These are phyloP conservation scores for Aphanomyces euteiches DNA, from an alignment of 352 stramenopile genomes.

Conservation along the genomic window DNA sequence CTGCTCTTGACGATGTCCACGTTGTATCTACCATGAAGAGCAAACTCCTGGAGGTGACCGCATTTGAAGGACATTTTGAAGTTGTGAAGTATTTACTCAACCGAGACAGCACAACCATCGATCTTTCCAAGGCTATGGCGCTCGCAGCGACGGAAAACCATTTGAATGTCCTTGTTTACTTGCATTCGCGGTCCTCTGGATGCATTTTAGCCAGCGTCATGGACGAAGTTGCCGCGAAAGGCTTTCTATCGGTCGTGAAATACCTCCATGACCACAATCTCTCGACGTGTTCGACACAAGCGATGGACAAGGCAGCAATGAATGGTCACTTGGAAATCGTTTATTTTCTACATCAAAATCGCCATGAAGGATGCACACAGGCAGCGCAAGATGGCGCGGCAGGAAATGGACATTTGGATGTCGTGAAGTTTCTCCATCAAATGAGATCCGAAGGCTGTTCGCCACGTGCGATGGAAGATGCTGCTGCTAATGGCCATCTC, in stretches of 20 bases:
- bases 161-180: background rate
- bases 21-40: background rate
- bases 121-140: background rate
- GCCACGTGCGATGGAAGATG: background rate
- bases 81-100: background rate
- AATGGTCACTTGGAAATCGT: background rate
- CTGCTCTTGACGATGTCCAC: background rate
- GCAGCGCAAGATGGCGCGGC: background rate
- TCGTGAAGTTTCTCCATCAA: constrained; percentile 44
- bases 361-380: background rate
- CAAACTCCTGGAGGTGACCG: background rate
- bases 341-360: background rate
- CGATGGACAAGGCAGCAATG: background rate
- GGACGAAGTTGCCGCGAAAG: background rate
- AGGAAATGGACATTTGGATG: constrained; percentile 45
- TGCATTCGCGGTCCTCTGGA: background rate
- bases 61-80: background rate
- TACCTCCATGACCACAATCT: background rate
- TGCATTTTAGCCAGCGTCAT: background rate
- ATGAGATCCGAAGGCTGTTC: constrained; percentile 35
- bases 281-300: background rate
- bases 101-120: background rate
- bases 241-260: background rate
- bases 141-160: background rate
- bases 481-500: background rate